These are phyloP conservation scores for Colletotrichum sojae DNA, from an alignment of 2,329 filamentous ascomycete genomes.

Conservation along the genomic window DNA sequence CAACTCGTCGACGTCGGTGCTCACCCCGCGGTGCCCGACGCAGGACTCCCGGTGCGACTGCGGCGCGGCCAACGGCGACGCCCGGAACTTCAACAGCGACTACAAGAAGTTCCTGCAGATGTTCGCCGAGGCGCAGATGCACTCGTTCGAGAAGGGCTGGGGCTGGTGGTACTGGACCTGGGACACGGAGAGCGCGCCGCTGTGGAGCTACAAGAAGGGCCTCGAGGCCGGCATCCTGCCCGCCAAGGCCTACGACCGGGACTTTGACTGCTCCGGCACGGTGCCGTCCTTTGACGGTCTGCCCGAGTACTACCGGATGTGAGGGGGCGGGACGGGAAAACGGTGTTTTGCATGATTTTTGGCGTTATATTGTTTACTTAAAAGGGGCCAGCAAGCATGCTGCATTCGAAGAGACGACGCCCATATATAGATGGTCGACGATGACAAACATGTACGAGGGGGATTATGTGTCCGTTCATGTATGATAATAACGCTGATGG, in stretches of 20 bases:
- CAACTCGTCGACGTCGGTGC: conserved; percentile 71
- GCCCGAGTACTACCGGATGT: conserved; percentile 62
- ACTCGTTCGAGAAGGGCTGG: conserved; percentile 91
- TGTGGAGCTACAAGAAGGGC: conserved; percentile 94
- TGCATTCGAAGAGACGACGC: conserved; percentile 2
- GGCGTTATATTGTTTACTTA: background rate
- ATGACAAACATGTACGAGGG: conserved; percentile 1
- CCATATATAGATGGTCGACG: conserved; percentile 12
- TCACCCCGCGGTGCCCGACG: conserved; percentile 82
- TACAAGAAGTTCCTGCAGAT: conserved; percentile 91
- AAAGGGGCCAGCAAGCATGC: conserved; percentile 9
- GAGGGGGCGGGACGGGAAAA: background rate
- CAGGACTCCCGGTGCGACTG: conserved; percentile 79
- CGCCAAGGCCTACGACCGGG: conserved; percentile 76
- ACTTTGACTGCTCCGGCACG: conserved; percentile 76
- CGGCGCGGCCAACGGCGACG: conserved; percentile 80
- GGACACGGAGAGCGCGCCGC: conserved; percentile 86
- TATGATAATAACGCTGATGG: conserved; percentile 25
- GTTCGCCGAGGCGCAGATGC: conserved; percentile 97
- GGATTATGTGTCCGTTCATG: background rate
- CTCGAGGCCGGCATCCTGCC: conserved; percentile 85
- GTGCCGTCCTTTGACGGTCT: conserved; percentile 69
- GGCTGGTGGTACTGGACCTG: conserved; percentile 99
- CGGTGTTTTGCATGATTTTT: conserved; percentile 16
- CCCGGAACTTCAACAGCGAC: conserved; percentile 73